These are phyloP conservation scores for Dentipellis sp. DNA, from an alignment of 768 basidiomycete genomes.

Conservation along the genomic window DNA sequence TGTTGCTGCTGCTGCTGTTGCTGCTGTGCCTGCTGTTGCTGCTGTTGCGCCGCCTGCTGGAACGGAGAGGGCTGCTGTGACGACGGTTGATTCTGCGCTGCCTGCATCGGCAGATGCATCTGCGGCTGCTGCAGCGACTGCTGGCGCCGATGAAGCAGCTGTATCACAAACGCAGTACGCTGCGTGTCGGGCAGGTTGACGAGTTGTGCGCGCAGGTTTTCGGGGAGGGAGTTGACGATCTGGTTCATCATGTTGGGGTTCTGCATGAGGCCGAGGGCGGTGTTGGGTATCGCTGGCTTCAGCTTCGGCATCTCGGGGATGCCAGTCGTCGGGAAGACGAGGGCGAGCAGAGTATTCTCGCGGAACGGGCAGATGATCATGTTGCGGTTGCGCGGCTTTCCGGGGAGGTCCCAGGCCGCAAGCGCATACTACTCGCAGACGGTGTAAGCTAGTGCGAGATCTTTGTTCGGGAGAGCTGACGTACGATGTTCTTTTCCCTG, in stretches of 20 bases:
- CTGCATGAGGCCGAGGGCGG: background rate
- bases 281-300: background rate
- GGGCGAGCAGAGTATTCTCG: constrained; percentile 5
- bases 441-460: background rate
- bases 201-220: background rate
- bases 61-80: background rate
- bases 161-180: constrained; percentile 1
- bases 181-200: constrained; percentile 1
- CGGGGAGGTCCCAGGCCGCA: constrained; percentile 12
- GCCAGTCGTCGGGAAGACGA: constrained; percentile 9
- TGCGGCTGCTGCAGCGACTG: constrained; percentile 4
- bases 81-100: background rate
- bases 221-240: background rate
- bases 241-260: too few relatives aligned
- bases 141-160: constrained; percentile 1
- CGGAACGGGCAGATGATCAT: constrained; percentile 11
- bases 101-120: background rate
- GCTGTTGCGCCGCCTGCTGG: constrained; percentile 1
- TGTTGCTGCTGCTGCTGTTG: constrained; percentile 2
- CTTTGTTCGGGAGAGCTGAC: background rate
- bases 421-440: constrained; percentile 8
- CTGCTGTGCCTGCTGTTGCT: constrained; percentile 4
- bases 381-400: constrained; percentile 2
- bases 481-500: constrained; percentile 7
- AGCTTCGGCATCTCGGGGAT: constrained; percentile 9